Evolutionary conservation across 176 grass and related monocot species (phyloP).

Genomic region (Carex pumila): DNA sequence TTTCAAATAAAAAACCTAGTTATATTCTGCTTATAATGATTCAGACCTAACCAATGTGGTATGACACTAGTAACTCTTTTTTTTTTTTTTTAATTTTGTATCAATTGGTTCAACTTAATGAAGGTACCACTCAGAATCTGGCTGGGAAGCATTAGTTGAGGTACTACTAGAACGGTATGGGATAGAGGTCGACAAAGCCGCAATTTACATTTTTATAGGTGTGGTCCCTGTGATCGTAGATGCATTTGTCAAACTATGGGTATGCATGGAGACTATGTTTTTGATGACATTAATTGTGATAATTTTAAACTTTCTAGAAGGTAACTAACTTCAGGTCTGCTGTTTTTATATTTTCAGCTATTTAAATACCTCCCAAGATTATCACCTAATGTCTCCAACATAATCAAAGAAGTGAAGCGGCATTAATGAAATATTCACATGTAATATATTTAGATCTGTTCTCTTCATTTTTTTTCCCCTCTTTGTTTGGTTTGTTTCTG

Average conservation of each 20-base stretch:
- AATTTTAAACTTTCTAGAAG: not conserved
- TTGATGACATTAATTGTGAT: not conserved
- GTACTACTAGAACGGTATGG: conserved; percentile 80
- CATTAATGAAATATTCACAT: conserved; percentile 43
- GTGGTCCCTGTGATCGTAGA: conserved; percentile 71
- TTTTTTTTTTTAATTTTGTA: not conserved
- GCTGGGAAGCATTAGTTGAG: conserved; percentile 73
- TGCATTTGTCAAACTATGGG: conserved; percentile 86
- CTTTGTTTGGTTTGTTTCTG: not conserved
- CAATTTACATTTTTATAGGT: conserved; percentile 77
- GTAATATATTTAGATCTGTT: not conserved
- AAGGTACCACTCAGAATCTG: conserved; percentile 87
- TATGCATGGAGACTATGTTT: conserved; percentile 19
- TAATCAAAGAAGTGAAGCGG: conserved; percentile 63
- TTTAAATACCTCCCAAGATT: conserved; percentile 95
- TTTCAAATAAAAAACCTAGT: not conserved
- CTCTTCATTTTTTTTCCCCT: not conserved
- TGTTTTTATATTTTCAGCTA: conserved; percentile 40
- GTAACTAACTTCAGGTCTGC: not conserved
- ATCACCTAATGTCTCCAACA: conserved; percentile 68
- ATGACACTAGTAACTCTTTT: too few relatives aligned
- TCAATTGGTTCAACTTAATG: conserved; percentile 17
- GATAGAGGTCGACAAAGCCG: conserved; percentile 72
- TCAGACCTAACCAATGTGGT: too few relatives aligned
- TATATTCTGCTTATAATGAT: not conserved